A percentile compares a stretch with the other conserved stretches of the same genome.
These are phyloP conservation scores for Globisporangium yorkense DNA, from an alignment of 352 stramenopile genomes.

Conservation along the genomic window DNA sequence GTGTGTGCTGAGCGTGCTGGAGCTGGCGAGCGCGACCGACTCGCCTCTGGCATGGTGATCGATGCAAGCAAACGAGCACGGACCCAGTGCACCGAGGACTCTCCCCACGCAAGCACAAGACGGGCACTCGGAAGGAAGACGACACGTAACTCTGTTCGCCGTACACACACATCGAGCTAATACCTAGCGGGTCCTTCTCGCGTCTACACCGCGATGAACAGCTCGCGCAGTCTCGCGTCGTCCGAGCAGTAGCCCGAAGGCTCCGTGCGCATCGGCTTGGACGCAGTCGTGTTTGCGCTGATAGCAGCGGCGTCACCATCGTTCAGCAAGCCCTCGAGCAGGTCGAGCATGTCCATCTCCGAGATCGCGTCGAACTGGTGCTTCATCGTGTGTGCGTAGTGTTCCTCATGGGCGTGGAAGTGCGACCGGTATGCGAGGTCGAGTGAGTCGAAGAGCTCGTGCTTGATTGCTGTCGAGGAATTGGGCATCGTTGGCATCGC, in stretches of 20 bases:
- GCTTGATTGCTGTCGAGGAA: background rate
- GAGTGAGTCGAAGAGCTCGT: background rate
- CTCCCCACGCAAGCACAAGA: background rate
- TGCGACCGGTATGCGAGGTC: background rate
- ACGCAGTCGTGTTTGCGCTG: background rate
- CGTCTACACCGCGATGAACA: background rate
- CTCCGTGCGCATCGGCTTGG: background rate
- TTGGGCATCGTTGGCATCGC: background rate
- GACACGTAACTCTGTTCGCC: background rate
- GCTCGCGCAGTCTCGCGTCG: background rate
- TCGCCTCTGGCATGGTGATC: background rate
- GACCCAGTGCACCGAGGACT: too few species aligned
- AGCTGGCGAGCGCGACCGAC: constrained; percentile 8
- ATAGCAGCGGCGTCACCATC: background rate
- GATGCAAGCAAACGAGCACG: background rate
- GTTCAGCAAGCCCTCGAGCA: background rate
- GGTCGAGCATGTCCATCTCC: background rate
- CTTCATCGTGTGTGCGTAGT: background rate
- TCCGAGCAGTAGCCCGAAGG: background rate
- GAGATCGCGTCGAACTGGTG: background rate
- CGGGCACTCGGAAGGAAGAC: background rate
- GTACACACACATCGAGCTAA: background rate
- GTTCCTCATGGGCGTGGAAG: background rate
- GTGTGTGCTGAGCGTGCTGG: constrained; percentile 20
- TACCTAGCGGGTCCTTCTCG: background rate